Base-by-base conservation (phyloP, 306 rosid genomes). In the Glycyrrhiza uralensis region DNA sequence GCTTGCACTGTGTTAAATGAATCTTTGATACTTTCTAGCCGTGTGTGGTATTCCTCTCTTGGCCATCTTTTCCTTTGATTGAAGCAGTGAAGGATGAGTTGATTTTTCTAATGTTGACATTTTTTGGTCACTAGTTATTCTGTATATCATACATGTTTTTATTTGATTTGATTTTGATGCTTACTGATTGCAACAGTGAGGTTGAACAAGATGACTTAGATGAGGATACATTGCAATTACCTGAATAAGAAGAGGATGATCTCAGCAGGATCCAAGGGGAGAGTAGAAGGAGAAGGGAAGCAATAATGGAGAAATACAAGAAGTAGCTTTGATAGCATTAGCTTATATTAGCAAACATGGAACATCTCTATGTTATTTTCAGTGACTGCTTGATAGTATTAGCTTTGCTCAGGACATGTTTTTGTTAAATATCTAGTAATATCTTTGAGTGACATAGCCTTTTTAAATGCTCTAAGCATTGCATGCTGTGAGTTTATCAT, bases 181-280 rank as follows among this genome's bases (percentile, higher is more conserved):
- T 8, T 75, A 36, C 71, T 75, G 64, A 67, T 15, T 83, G 66
- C 82, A 89, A 92, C 74, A 80, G 76, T 49, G 95, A 87, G 49
- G 87, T 82, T 65, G 90, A 81, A 77, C 93, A 85, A 69, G 90
- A 86, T 69, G 93, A 89, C 74, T 44, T 76, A 6, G 92, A 91
- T n/a, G 98, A 93, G 39, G 82, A 20, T 50, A 15, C 82, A 13
- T 69, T 86, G 69, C 89, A 76, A 66, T 66, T 81, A 64, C 91
- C 84, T 39, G 97, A 92, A 26, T 89, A 94, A 80, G 99, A 95
- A 80, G 97, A 94, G 77, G 97, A 95, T 35, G 93, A 95, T 79
- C 88, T 92, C 36, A 81, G 84, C 80, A 87, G 96, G 81, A 92
- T 95, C 74, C 91, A 89, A 80, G 99, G 89, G 88, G 97, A 91